Conservation (phyloP, 1,284 basidiomycete species). For the Fistulina hepatica region DNA sequence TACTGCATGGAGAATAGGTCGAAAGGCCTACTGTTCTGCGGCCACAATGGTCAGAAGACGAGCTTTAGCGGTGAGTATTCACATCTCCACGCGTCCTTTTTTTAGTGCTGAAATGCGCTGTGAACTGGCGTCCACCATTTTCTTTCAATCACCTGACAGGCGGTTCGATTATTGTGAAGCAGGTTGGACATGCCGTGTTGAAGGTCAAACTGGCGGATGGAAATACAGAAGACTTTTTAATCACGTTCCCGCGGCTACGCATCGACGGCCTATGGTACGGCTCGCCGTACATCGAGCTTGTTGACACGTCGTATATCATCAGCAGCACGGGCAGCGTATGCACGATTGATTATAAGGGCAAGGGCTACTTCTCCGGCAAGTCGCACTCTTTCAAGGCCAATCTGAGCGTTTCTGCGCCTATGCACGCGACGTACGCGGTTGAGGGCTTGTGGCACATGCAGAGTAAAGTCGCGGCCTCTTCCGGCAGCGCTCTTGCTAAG, state of each 20-base stretch:
- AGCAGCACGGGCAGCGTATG: constrained; percentile 44
- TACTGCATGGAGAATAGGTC: constrained; percentile 78
- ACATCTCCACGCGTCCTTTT: too few relatives aligned
- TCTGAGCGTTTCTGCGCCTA: constrained; percentile 32
- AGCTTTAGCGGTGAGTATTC: constrained; percentile 78
- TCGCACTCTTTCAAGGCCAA: constrained; percentile 88
- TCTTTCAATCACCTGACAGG: constrained; percentile 31
- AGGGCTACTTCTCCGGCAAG: constrained; percentile 91
- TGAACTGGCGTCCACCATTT: too few relatives aligned
- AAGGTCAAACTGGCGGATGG: constrained; percentile 56
- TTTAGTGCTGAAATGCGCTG: too few relatives aligned
- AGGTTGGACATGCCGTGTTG: constrained; percentile 89
- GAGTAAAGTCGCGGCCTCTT: constrained; percentile 37
- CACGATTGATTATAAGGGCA: constrained; percentile 84
- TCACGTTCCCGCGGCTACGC: constrained; percentile 79
- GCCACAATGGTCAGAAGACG: constrained; percentile 96
- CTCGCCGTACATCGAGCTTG: constrained; percentile 84
- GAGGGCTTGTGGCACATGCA: constrained; percentile 87
- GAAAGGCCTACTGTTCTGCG: constrained; percentile 74
- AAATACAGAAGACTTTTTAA: constrained; percentile 67
- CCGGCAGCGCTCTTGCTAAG: constrained; percentile 19
- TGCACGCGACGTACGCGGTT: constrained; percentile 37
- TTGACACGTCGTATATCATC: constrained; percentile 78
- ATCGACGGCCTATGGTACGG: constrained; percentile 52
- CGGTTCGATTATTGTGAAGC: constrained; percentile 81